Percentiles rank a stretch among this genome's conserved stretches.
phyloP scores from a whole-genome alignment of 164 flowering plant species.

The Magnolia sinica region DNA sequence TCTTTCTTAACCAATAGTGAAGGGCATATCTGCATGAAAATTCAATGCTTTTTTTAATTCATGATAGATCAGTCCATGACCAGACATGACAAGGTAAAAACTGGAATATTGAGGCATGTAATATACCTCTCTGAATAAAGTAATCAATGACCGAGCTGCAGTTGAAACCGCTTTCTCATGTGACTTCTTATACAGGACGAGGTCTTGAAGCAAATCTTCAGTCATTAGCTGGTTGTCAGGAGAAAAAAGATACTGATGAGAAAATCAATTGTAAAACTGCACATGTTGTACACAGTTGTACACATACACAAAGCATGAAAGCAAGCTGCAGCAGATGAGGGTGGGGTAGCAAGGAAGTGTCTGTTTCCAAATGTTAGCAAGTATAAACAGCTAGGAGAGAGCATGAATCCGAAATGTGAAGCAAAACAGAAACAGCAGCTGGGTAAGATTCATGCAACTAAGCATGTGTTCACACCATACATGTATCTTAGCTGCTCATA shows the following conservation, averaged over 20 bases:
- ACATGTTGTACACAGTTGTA: too few relatives aligned
- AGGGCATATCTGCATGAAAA: conserved; percentile 68
- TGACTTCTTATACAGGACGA: conserved; percentile 78
- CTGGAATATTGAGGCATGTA: not conserved
- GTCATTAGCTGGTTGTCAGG: conserved; percentile 64
- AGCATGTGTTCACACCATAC: too few relatives aligned
- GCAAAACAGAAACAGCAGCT: too few relatives aligned
- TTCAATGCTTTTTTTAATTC: not conserved
- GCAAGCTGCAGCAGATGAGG: too few relatives aligned
- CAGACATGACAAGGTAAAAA: not conserved
- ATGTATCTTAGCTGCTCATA: too few relatives aligned
- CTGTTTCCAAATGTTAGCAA: too few relatives aligned
- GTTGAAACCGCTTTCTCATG: conserved; percentile 85
- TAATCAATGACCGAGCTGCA: conserved; percentile 79
- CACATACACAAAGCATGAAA: too few relatives aligned
- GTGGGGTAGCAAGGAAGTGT: too few relatives aligned
- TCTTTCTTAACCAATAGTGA: conserved; percentile 82
- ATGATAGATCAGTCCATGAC: not conserved
- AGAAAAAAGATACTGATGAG: not conserved
- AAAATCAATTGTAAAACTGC: not conserved
- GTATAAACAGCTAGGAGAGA: too few relatives aligned
- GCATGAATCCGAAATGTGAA: too few relatives aligned
- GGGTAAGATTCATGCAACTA: too few relatives aligned
- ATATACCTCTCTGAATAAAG: conserved; percentile 78
- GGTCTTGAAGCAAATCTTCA: conserved; percentile 96